phyloP scores from a whole-genome alignment of 2,329 filamentous ascomycete genomes.

The Neofusicoccum kwambonambiense region DNA sequence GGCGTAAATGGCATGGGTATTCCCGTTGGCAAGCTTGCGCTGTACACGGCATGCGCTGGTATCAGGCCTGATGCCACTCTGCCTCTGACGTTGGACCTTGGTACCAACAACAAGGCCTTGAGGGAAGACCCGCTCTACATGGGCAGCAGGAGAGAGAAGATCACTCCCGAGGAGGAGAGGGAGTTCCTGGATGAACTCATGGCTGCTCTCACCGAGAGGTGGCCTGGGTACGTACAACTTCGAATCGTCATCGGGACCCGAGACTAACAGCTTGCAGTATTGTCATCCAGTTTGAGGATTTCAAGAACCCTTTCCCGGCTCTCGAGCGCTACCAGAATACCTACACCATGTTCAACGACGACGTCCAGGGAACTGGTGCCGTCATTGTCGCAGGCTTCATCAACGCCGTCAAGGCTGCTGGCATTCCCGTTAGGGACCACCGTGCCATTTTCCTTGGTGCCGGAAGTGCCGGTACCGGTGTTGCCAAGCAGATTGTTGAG shows the following conservation, averaged over 20 bases:
- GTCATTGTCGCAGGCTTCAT: conserved; percentile 85
- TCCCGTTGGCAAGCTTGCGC: conserved; percentile 90
- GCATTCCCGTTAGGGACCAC: conserved; percentile 83
- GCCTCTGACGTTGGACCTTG: conserved; percentile 62
- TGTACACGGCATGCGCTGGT: conserved; percentile 94
- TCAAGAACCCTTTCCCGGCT: conserved; percentile 95
- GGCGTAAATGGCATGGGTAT: conserved; percentile 98
- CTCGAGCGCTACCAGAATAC: conserved; percentile 83
- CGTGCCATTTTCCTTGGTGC: conserved; percentile 95
- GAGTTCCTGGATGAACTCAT: conserved; percentile 98
- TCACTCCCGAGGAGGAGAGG: conserved; percentile 73
- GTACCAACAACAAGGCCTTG: conserved; percentile 62
- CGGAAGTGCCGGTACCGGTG: conserved; percentile 92
- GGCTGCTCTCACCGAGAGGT: conserved; percentile 77
- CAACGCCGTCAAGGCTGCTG: conserved; percentile 76
- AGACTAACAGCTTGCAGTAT: conserved; percentile 50
- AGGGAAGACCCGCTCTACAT: conserved; percentile 86
- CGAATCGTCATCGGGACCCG: neutral
- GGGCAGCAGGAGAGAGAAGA: conserved; percentile 80
- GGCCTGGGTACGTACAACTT: conserved; percentile 57
- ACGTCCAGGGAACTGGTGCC: conserved; percentile 95
- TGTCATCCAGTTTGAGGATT: conserved; percentile 93
- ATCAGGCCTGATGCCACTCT: conserved; percentile 75
- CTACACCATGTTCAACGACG: conserved; percentile 97
- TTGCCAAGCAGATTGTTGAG: conserved; percentile 95